phyloP scores from a whole-genome alignment of 306 rosid genomes.

The Nissolia schottii region DNA sequence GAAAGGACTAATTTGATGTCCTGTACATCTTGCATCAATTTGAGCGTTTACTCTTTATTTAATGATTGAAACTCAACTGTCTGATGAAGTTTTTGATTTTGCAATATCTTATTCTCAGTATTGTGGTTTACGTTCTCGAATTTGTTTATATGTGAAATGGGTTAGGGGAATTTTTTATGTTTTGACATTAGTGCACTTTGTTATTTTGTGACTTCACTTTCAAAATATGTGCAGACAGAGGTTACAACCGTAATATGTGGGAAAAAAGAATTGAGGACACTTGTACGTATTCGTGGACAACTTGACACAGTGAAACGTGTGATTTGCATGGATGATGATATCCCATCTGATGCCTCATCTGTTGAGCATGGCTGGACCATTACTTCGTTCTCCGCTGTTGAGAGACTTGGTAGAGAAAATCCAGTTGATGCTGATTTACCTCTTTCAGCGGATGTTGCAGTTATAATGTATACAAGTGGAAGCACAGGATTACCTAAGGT shows the following conservation, averaged over 20 bases:
- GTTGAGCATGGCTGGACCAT: conserved; percentile 54
- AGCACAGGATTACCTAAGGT: conserved; percentile 95
- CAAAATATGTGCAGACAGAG: conserved; percentile 55
- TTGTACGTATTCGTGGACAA: conserved; percentile 61
- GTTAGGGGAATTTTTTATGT: not conserved
- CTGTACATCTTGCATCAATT: too few relatives aligned
- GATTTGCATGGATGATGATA: conserved; percentile 74
- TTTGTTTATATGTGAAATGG: not conserved
- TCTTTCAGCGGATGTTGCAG: conserved; percentile 72
- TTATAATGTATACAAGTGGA: conserved; percentile 94
- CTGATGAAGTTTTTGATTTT: not conserved
- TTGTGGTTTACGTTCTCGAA: not conserved
- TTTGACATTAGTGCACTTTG: not conserved
- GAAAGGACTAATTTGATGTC: too few relatives aligned
- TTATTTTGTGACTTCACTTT: conserved; percentile 9
- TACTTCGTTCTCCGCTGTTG: conserved; percentile 53
- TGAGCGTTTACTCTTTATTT: too few relatives aligned
- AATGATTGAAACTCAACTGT: not conserved
- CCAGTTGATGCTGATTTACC: conserved; percentile 68
- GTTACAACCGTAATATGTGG: conserved; percentile 85
- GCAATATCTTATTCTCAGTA: not conserved
- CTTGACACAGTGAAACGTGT: conserved; percentile 65
- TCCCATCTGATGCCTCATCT: conserved; percentile 46
- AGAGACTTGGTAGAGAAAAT: conserved; percentile 58
- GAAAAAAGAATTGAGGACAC: conserved; percentile 67